These are phyloP conservation scores for Phialemoniopsis sp. DNA, from an alignment of 2,329 filamentous ascomycete species.

Conservation along the genomic window DNA sequence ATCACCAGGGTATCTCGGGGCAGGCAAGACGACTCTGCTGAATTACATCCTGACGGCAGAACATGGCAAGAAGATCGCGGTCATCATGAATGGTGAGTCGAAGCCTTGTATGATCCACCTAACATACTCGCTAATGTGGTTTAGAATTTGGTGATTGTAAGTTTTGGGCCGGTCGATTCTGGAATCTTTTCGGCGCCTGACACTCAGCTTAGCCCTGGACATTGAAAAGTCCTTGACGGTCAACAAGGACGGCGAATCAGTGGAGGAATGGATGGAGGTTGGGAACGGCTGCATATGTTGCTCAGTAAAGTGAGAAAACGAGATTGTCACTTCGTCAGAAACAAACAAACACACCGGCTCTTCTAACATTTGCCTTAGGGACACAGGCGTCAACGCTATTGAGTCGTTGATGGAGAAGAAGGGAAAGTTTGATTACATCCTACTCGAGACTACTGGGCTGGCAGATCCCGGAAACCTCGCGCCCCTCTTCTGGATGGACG, in stretches of 20 bases:
- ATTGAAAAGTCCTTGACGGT: conserved; percentile 96
- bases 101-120: conserved; percentile 8
- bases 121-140: conserved; percentile 6
- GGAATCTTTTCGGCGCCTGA: conserved; percentile 8
- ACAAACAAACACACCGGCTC: background rate
- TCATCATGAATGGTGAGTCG: conserved; percentile 79
- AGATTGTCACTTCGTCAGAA: background rate
- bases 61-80: conserved; percentile 96
- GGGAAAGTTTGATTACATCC: conserved; percentile 93
- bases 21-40: conserved; percentile 90
- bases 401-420: conserved; percentile 93
- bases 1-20: conserved; percentile 77
- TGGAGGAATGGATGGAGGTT: conserved; percentile 92
- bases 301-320: conserved; percentile 77
- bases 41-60: conserved; percentile 95
- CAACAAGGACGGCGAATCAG: conserved; percentile 75
- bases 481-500: conserved; percentile 96
- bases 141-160: conserved; percentile 21
- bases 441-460: conserved; percentile 92
- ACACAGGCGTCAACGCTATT: conserved; percentile 89
- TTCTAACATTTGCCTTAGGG: conserved; percentile 42
- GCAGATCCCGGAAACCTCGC: conserved; percentile 95
- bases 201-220: conserved; percentile 63
- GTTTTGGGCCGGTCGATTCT: conserved; percentile 4
- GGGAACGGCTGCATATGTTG: conserved; percentile 98